phyloP scores from a whole-genome alignment of 805 yeast species.

The Ogataea naganishii region DNA sequence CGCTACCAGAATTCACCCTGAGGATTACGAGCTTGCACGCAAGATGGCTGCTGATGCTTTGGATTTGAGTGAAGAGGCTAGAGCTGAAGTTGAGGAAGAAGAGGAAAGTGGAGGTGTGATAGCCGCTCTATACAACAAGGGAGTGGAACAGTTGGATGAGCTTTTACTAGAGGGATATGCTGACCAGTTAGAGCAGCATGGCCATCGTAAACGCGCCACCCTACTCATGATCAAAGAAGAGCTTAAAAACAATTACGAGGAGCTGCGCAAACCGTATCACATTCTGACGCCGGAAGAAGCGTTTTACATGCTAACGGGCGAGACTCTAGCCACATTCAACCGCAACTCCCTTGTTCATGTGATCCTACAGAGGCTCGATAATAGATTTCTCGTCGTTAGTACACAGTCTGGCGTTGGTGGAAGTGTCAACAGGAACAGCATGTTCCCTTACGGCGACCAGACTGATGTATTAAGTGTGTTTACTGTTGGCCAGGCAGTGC shows the following conservation, averaged over 20 bases:
- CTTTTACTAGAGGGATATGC: slow-evolving; percentile 88
- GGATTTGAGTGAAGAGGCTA: slow-evolving; percentile 92
- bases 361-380: slow-evolving; percentile 53
- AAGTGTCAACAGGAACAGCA: slow-evolving; percentile 21
- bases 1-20: slow-evolving; percentile 95
- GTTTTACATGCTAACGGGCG: slow-evolving; percentile 87
- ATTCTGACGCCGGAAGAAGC: slow-evolving; percentile 59
- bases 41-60: slow-evolving; percentile 98
- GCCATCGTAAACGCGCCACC: slow-evolving; percentile 68
- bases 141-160: slow-evolving; percentile 71
- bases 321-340: slow-evolving; percentile 58
- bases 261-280: slow-evolving; percentile 68
- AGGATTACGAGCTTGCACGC: slow-evolving; percentile 90
- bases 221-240: slow-evolving; percentile 81
- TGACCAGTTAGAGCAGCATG: slow-evolving; percentile 73
- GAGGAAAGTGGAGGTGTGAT: slow-evolving; percentile 71
- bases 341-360: slow-evolving; percentile 72
- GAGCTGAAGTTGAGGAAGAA: slow-evolving; percentile 58
- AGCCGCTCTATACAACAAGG: slow-evolving; percentile 61
- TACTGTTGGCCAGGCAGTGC: slow-evolving; percentile 72
- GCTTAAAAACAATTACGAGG: slow-evolving; percentile 80
- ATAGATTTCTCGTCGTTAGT: slow-evolving; percentile 26
- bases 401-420: slow-evolving; percentile 49
- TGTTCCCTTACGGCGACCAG: slow-evolving; percentile 39
- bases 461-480: slow-evolving; percentile 30